Conservation (phyloP, 2,329 filamentous ascomycete species). For the Diaporthe destruens region DNA sequence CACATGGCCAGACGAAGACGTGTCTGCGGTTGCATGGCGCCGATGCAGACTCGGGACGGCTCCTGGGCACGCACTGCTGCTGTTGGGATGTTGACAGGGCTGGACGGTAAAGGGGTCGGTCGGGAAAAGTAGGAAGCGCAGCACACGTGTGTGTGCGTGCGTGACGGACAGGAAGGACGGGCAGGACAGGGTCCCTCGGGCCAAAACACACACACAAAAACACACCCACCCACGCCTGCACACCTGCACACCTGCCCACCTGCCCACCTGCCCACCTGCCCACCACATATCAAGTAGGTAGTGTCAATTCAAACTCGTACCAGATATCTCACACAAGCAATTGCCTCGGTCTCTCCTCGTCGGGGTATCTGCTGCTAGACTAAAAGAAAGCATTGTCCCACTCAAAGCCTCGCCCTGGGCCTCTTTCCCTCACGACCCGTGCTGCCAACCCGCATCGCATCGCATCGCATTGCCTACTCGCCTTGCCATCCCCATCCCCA, state of each 20-base stretch:
- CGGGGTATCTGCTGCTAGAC: constrained; percentile 42
- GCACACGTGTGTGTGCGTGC: neutral
- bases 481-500: neutral
- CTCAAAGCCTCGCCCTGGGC: constrained; percentile 22
- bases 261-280: too few relatives aligned
- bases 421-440: constrained; percentile 3
- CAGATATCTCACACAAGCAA: constrained; percentile 34
- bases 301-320: constrained; percentile 15
- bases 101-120: neutral
- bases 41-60: neutral
- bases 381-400: constrained; percentile 37
- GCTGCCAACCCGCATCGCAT: too few relatives aligned
- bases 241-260: too few relatives aligned
- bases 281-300: too few relatives aligned
- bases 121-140: constrained; percentile 9
- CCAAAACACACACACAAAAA: too few relatives aligned
- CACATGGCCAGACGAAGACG: constrained; percentile 14
- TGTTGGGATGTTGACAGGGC: neutral
- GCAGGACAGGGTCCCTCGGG: too few relatives aligned
- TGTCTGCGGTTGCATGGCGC: constrained; percentile 20
- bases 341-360: constrained; percentile 37
- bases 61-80: too few relatives aligned
- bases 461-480: neutral
- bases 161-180: too few relatives aligned
- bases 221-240: neutral